phyloP scores from a whole-genome alignment of 768 basidiomycete genomes.

The Stropharia rugosoannulata region DNA sequence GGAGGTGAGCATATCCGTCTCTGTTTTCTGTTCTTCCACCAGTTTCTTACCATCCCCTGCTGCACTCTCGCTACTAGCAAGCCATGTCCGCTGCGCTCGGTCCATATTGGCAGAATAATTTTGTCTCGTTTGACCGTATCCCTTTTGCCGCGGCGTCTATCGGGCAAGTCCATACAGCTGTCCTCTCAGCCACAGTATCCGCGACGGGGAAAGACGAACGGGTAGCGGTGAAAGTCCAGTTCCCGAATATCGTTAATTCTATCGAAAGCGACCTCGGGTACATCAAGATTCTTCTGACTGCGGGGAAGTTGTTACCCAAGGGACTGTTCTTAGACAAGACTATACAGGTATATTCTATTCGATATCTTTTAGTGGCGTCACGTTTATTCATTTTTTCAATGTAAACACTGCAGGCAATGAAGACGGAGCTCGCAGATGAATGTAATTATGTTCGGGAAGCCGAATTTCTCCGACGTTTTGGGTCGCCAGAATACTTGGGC shows the following conservation, averaged over 20 bases:
- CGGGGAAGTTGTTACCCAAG: slow-evolving; percentile 78
- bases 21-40: background rate
- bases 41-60: background rate
- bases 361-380: background rate
- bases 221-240: slow-evolving; percentile 90
- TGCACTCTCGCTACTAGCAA: slow-evolving; percentile 37
- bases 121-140: slow-evolving; percentile 74
- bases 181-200: slow-evolving; percentile 50
- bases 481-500: slow-evolving; percentile 46
- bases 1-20: slow-evolving; percentile 55
- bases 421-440: slow-evolving; percentile 86
- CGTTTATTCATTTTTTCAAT: background rate
- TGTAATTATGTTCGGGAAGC: slow-evolving; percentile 91
- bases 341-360: slow-evolving; percentile 50
- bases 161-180: slow-evolving; percentile 88
- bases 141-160: slow-evolving; percentile 97
- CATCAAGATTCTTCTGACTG: slow-evolving; percentile 77
- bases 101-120: slow-evolving; percentile 66
- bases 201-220: slow-evolving; percentile 54
- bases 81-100: slow-evolving; percentile 77
- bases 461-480: slow-evolving; percentile 61
- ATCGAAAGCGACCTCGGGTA: slow-evolving; percentile 89
- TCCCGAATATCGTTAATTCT: slow-evolving; percentile 86
- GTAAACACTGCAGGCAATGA: slow-evolving; percentile 65
- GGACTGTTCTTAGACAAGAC: slow-evolving; percentile 91